Conservation (phyloP, 2,329 filamentous ascomycete genomes). For the Botryosphaeria dothidea region DNA sequence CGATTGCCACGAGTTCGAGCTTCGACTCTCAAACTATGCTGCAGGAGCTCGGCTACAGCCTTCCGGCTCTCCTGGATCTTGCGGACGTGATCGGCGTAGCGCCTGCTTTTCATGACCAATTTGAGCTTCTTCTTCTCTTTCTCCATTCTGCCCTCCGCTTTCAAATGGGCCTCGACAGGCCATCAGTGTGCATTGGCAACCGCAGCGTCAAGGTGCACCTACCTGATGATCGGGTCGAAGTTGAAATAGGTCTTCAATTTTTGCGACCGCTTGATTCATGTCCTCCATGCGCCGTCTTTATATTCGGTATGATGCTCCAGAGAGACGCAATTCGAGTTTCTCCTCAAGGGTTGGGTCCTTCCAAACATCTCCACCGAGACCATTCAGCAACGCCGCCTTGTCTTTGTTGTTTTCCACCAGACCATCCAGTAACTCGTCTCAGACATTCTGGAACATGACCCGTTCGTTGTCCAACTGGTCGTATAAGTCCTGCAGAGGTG, state of each 20-base stretch:
- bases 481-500: conserved; percentile 27
- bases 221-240: not conserved
- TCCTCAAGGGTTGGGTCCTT: conserved; percentile 7
- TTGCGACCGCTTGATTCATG: not conserved
- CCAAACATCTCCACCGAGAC: conserved; percentile 27
- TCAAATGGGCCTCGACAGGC: not conserved
- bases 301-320: not conserved
- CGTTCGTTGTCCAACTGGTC: conserved; percentile 28
- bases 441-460: conserved; percentile 30
- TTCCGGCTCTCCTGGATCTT: not conserved
- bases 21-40: not conserved
- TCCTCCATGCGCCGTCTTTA: not conserved
- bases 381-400: conserved; percentile 25
- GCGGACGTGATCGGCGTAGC: not conserved
- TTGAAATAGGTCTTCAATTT: not conserved
- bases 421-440: conserved; percentile 28
- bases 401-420: conserved; percentile 23
- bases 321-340: not conserved
- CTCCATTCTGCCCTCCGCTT: not conserved
- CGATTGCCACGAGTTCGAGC: not conserved
- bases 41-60: not conserved
- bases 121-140: not conserved
- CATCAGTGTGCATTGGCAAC: not conserved
- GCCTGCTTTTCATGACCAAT: no score
- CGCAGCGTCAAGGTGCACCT: no score